Percentiles rank a stretch among this genome's conserved stretches.
Conservation (phyloP, 257 asterid species). For the Solanum stenotomum region DNA sequence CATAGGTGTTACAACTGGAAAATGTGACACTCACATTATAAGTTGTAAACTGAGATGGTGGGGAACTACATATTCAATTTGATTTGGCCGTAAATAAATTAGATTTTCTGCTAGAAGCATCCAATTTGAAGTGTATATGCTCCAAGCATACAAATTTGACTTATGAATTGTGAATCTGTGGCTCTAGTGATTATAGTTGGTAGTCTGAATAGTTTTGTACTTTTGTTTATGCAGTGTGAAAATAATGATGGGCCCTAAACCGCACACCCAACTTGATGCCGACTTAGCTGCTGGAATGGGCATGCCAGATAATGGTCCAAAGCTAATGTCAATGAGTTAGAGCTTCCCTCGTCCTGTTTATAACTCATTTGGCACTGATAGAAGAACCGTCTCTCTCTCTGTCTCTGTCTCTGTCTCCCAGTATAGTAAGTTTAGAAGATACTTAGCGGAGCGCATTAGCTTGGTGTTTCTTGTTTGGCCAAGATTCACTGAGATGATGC, state of each 20-base stretch:
- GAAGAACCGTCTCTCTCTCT: neutral
- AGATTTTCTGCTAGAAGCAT: neutral
- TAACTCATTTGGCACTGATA: neutral
- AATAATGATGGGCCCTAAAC: slow-evolving; percentile 76
- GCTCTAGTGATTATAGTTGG: neutral
- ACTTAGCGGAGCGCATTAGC: neutral
- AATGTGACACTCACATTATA: neutral
- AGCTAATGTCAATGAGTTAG: slow-evolving; percentile 50
- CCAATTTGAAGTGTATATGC: neutral
- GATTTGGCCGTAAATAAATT: neutral
- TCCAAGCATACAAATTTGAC: neutral
- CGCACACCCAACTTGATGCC: slow-evolving; percentile 87
- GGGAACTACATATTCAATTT: neutral
- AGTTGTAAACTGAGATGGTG: neutral
- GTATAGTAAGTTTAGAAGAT: neutral
- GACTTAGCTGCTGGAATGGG: slow-evolving; percentile 97
- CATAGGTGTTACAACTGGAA: neutral
- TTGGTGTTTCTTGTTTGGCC: neutral
- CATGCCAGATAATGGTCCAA: slow-evolving; percentile 91
- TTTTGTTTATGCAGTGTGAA: slow-evolving; percentile 34
- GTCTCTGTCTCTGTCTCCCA: neutral
- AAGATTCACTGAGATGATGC: neutral
- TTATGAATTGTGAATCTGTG: neutral
- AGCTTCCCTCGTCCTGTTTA: neutral
- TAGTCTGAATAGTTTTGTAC: neutral